Base-by-base conservation (phyloP, 345 rosid species). In the Eutrema japonicum region DNA sequence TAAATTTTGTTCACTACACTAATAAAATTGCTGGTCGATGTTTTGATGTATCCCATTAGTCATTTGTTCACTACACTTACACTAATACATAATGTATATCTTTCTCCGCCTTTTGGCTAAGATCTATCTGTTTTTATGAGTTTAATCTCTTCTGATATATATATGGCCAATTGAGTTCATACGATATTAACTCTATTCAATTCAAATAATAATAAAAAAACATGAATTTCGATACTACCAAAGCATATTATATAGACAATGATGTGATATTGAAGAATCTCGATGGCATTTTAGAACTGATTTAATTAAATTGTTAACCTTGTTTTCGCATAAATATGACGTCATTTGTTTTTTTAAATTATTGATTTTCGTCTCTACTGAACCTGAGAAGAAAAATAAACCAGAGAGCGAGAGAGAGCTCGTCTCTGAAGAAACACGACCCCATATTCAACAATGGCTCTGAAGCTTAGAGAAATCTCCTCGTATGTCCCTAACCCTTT, bases 401-500 rank as follows among this genome's bases (percentile, higher is more conserved):
- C 30, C 52, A 40, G 66, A 53, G 12, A 46, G 35, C 43, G 22
- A 18, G 22, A 18, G 22, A 18, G 10, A 40, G 29, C 45, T 27
- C 12, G 13, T 36, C 27, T 57, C 45, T 42, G 2, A 4, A 2
- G 6, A 51, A 61, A 37, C 5, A 26, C 13, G 43, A 40, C 36
- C 46, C 22, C 22, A 57, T 49, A 3, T 69, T 36, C 16, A 16
- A 35, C 10, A 63, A 84, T 90, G 96, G 92, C 98, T 63, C 81
- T 90, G 69, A 90, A 83, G 84, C 80, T 90, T n/a, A n/a, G n/a
- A n/a, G n/a, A n/a, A n/a, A n/a, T n/a, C n/a, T n/a, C n/a, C n/a
- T n/a, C n/a, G n/a, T n/a, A n/a, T n/a, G n/a, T n/a, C n/a, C n/a
- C n/a, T 57, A 87, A 83, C 60, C 81, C 92, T 50, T 81, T 85